phyloP scores from a whole-genome alignment of 495 filamentous ascomycete genomes.

The Lasiosphaeris hirsuta region DNA sequence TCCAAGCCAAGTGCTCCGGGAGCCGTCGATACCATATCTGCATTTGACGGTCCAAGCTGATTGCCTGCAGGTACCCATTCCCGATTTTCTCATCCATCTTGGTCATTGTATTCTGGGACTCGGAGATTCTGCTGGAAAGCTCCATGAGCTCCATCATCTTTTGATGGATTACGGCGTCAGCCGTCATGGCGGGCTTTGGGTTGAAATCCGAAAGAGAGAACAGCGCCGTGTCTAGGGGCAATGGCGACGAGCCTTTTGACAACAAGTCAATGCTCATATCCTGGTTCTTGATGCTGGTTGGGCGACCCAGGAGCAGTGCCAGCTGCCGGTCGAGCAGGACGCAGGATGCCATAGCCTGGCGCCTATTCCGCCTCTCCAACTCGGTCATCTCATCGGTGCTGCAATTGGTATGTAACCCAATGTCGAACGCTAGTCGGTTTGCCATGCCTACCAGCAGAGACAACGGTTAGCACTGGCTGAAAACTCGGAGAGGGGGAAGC shows the following conservation, averaged over 20 bases:
- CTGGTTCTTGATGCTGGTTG: slow-evolving; percentile 48
- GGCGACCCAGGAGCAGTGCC: slow-evolving; percentile 49
- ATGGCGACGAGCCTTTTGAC: slow-evolving; percentile 28
- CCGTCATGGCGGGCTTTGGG: slow-evolving; percentile 19
- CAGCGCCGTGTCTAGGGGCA: slow-evolving; percentile 19
- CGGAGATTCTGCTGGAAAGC: slow-evolving; percentile 48
- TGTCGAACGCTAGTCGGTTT: slow-evolving; percentile 48
- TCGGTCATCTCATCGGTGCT: slow-evolving; percentile 33
- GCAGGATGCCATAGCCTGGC: slow-evolving; percentile 47
- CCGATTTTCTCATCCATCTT: slow-evolving; percentile 26
- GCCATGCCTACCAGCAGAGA: slow-evolving; percentile 36
- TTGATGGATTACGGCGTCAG: slow-evolving; percentile 43
- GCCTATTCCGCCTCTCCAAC: slow-evolving; percentile 40
- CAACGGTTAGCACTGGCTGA: slow-evolving; percentile 14
- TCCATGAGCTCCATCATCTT: slow-evolving; percentile 50
- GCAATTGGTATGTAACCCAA: slow-evolving; percentile 48
- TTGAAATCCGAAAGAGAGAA: slow-evolving; percentile 2
- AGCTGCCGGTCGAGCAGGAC: slow-evolving; percentile 52
- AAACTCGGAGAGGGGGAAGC: neutral
- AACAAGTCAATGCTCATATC: slow-evolving; percentile 47
- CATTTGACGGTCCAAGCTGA: slow-evolving; percentile 47
- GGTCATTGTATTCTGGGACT: slow-evolving; percentile 29
- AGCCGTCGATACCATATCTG: slow-evolving; percentile 50
- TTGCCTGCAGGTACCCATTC: slow-evolving; percentile 43
- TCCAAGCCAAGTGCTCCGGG: slow-evolving; percentile 46